Conservation (phyloP, 2,329 filamentous ascomycete genomes). For the Cadophora malorum region DNA sequence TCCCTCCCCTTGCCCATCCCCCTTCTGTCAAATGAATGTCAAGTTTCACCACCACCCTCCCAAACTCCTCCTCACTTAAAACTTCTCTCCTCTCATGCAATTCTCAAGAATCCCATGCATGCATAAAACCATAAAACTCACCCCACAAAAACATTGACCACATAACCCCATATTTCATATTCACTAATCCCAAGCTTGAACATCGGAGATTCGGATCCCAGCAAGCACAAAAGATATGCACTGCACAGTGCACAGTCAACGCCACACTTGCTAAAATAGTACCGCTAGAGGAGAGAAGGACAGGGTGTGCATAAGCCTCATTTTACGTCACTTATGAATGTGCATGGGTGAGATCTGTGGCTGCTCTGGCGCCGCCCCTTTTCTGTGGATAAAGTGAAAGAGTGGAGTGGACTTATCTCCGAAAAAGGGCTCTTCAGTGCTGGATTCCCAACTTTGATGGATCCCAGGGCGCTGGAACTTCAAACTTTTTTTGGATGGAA, state of each 20-base stretch:
- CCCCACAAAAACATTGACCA: slow-evolving; percentile 6
- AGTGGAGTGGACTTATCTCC: not conserved
- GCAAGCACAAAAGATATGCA: not conserved
- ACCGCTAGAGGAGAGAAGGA: not conserved
- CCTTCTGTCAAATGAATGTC: not conserved
- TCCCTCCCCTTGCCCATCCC: not conserved
- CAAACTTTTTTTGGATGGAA: not conserved
- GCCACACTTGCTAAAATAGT: not conserved
- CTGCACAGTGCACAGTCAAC: not conserved
- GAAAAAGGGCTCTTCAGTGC: not conserved
- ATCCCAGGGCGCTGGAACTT: too few relatives aligned
- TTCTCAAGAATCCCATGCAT: slow-evolving; percentile 12
- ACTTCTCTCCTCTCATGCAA: not conserved
- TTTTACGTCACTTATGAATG: slow-evolving; percentile 16
- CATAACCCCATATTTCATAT: not conserved
- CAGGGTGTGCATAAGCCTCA: slow-evolving; percentile 1
- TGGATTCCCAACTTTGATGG: too few relatives aligned
- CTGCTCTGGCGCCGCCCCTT: not conserved
- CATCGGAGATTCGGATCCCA: too few relatives aligned
- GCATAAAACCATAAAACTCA: not conserved
- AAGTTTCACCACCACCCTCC: not conserved
- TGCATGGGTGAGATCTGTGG: not conserved
- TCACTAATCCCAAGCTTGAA: not conserved
- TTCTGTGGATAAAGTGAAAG: not conserved
- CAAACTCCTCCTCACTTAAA: too few relatives aligned